Evolutionary conservation across 108 stramenopile species (phyloP), one percentile per base, ranked within the genome.

Genomic region (Nitzschia sp.): DNA sequence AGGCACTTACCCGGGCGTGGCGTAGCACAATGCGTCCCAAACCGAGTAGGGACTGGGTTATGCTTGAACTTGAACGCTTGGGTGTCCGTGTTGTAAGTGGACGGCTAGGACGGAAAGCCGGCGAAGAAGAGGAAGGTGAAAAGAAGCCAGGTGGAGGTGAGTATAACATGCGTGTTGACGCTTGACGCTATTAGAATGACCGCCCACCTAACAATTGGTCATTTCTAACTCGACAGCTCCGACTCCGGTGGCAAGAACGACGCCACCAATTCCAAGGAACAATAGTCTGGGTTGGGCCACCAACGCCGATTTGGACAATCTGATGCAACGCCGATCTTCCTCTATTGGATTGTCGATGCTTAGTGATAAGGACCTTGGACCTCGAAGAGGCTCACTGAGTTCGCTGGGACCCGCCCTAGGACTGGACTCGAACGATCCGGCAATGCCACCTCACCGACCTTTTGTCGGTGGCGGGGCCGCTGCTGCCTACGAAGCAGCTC

Each of bases 1-100:
- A 94, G 68, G 90, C 90, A 12, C 53, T 94, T 38, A 94, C 93
- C 8, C 78, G 93, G 19, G 90, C 90, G 42, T 94, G 93, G 93
- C 73, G 93, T 20, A 84, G 82, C 15, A 94, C 90, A n/a, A 94
- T 94, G 90, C 81, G 93, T 3, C 93, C 93, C 29, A 94, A 94
- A 69, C 93, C 93, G 17, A 87, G 76, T 9, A 65, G 93, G 17
- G 93, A 94, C 48, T 94, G 93, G 93, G 93, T 94, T 42, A 94
- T 94, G 90, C 48, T 84, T 53, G 93, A 94, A 66, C 76, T 94
- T 8, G 93, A 94, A 65, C 74, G 93, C 37, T 78, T 94, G 29
- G 85, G 85, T 21, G 93, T 94, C 15, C 81, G 93, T n/a, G 84
- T 91, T 9, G 93, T 94, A 5, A 86, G 82, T 40, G 93, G 93